Evolutionary conservation across 2,329 filamentous ascomycete genomes (phyloP).

Genomic region (Hortaea werneckii): DNA sequence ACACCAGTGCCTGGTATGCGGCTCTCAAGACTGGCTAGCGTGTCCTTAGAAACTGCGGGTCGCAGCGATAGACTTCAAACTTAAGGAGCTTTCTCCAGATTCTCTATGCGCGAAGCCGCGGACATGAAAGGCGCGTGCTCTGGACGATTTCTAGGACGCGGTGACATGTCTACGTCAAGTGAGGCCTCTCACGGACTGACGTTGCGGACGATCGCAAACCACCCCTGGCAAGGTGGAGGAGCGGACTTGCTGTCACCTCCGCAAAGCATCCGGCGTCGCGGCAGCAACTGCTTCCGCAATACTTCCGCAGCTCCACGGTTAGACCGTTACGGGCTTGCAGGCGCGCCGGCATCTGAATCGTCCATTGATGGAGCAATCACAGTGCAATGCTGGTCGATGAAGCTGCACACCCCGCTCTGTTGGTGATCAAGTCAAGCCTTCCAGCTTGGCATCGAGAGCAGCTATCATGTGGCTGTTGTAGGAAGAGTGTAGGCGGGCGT

Average conservation of each 20-base stretch:
- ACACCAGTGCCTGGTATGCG: too few relatives aligned
- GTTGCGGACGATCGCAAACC: background rate
- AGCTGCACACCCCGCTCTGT: background rate
- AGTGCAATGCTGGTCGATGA: background rate
- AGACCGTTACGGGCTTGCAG: too few relatives aligned
- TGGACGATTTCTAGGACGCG: too few relatives aligned
- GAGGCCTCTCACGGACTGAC: background rate
- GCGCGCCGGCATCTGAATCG: too few relatives aligned
- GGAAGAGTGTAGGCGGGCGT: background rate
- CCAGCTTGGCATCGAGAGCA: background rate
- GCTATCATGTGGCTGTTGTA: background rate
- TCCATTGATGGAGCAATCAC: too few relatives aligned
- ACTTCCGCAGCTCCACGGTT: too few relatives aligned
- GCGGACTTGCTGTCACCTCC: background rate
- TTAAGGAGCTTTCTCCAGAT: background rate
- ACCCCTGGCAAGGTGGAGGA: background rate
- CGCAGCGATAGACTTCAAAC: background rate
- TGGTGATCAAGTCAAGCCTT: background rate
- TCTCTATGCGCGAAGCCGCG: background rate
- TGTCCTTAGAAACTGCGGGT: too few relatives aligned
- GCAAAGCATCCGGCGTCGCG: background rate
- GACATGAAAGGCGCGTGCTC: background rate
- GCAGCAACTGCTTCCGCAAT: background rate
- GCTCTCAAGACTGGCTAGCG: too few relatives aligned
- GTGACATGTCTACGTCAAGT: too few relatives aligned